These are phyloP conservation scores for Salix purpurea DNA, from an alignment of 345 rosid genomes.

Conservation along the genomic window DNA sequence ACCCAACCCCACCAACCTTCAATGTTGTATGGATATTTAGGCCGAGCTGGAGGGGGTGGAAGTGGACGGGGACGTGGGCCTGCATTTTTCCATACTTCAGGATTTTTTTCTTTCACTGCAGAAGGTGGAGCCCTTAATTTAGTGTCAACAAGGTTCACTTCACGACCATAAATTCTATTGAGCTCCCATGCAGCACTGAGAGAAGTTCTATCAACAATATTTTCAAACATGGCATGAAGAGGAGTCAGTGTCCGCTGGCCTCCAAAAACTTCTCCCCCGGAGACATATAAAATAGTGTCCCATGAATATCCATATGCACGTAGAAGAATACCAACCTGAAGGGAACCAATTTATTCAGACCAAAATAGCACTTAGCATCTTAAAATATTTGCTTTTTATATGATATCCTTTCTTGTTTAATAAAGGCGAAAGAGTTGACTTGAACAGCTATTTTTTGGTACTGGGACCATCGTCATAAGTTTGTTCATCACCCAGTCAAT, in stretches of 20 bases:
- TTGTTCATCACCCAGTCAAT: background rate
- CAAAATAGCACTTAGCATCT: background rate
- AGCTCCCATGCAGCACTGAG: conserved; percentile 89
- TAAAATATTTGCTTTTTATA: background rate
- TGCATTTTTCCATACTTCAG: conserved; percentile 51
- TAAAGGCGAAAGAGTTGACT: background rate
- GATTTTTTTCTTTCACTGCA: conserved; percentile 49
- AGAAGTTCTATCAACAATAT: conserved; percentile 84
- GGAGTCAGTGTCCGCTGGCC: conserved; percentile 89
- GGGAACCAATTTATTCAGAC: conserved; percentile 9
- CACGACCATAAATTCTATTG: conserved; percentile 77
- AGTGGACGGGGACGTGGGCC: conserved; percentile 95
- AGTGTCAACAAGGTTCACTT: conserved; percentile 49
- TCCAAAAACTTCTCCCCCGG: conserved; percentile 95
- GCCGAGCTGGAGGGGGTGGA: conserved; percentile 90
- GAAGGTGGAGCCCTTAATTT: conserved; percentile 46
- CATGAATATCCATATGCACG: conserved; percentile 89
- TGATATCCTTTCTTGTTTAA: background rate
- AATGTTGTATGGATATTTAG: conserved; percentile 75
- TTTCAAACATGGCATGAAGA: conserved; percentile 87
- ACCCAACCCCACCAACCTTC: conserved; percentile 99
- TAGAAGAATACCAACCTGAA: conserved; percentile 88
- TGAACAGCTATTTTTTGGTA: background rate
- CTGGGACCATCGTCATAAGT: background rate
- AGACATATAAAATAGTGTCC: conserved; percentile 79